phyloP scores from a whole-genome alignment of 345 rosid species.

The Excoecaria cochinchinensis region DNA sequence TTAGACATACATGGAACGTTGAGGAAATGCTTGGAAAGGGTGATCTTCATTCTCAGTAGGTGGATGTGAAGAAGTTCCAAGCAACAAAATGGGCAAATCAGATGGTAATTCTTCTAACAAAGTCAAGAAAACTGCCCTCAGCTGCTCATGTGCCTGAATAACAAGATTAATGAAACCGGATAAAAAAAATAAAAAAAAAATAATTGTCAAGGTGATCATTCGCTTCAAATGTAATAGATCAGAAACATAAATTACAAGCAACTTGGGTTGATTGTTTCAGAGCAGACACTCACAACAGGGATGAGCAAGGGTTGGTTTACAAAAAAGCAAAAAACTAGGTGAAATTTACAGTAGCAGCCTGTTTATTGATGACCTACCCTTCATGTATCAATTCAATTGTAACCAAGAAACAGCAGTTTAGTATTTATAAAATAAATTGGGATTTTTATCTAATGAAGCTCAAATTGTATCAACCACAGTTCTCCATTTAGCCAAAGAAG shows the following conservation, averaged over 20 bases:
- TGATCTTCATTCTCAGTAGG: constrained; percentile 55
- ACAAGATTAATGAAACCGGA: constrained; percentile 16
- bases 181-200: neutral
- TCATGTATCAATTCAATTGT: neutral
- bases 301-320: neutral
- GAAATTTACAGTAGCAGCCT: neutral
- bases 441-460: neutral
- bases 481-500: no score
- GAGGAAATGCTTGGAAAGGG: constrained; percentile 58
- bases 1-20: constrained; percentile 66
- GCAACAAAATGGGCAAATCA: constrained; percentile 73
- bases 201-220: neutral
- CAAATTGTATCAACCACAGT: neutral
- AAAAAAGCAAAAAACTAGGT: neutral
- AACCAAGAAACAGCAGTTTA: neutral
- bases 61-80: constrained; percentile 66
- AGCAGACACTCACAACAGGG: neutral
- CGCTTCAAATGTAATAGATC: neutral
- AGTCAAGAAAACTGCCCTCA: constrained; percentile 84
- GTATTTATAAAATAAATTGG: neutral
- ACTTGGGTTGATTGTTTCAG: neutral
- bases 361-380: neutral
- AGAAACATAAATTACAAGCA: neutral
- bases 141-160: constrained; percentile 91
- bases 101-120: constrained; percentile 93